Conservation (phyloP, 495 filamentous ascomycete genomes). For the Aspergillus leporis region DNA sequence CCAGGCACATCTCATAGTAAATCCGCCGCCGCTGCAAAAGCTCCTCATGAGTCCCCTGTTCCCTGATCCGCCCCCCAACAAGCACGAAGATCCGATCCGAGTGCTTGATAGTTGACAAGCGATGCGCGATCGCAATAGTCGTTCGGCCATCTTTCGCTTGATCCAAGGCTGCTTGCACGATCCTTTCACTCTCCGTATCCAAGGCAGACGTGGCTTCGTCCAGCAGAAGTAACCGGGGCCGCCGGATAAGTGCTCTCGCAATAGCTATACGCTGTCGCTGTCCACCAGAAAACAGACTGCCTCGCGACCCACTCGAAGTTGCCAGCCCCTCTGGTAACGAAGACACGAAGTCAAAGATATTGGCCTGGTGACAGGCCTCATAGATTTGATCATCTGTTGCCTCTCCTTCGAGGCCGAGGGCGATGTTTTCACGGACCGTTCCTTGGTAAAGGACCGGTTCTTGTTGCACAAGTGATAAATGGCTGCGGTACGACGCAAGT, state of each 20-base stretch:
- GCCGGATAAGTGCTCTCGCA: conserved; percentile 2
- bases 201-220: conserved; percentile 5
- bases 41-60: conserved; percentile 8
- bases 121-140: conserved; percentile 8
- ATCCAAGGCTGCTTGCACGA: conserved; percentile 1
- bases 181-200: conserved; percentile 8
- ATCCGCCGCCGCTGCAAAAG: not conserved
- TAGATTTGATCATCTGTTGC: conserved; percentile 2
- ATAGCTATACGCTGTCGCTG: conserved; percentile 7
- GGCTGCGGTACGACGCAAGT: conserved; percentile 4
- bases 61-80: conserved; percentile 1
- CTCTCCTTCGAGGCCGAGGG: conserved; percentile 3
- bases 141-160: conserved; percentile 6
- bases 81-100: conserved; percentile 8
- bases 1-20: conserved; percentile 8
- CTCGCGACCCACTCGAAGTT: not conserved
- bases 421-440: conserved; percentile 7
- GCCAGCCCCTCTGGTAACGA: conserved; percentile 3
- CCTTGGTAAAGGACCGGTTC: conserved; percentile 8
- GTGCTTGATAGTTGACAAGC: conserved; percentile 5
- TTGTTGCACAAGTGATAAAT: conserved; percentile 5
- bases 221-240: conserved; percentile 1
- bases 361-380: conserved; percentile 1
- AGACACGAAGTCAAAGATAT: conserved; percentile 6
- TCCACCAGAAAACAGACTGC: conserved; percentile 6